phyloP scores from a whole-genome alignment of 352 stramenopile species.

The Globisporangium yorkense region DNA sequence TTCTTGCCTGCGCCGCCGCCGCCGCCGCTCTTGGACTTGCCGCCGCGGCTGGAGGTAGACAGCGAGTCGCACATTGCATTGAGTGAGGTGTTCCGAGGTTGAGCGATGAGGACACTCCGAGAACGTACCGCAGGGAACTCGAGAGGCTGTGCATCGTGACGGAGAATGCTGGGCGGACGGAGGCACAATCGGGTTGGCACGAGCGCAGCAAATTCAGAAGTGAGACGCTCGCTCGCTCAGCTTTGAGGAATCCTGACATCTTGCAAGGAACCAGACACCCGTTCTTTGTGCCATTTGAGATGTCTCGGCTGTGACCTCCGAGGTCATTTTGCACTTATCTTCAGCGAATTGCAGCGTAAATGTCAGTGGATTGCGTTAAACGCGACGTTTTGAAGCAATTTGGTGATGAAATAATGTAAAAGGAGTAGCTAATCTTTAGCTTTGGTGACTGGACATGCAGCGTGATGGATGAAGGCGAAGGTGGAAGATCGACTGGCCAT shows the following conservation, averaged over 20 bases:
- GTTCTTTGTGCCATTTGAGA: neutral
- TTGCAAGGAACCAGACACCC: too few relatives aligned
- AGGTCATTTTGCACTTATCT: neutral
- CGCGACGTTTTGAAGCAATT: neutral
- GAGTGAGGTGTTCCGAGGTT: neutral
- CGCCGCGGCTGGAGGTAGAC: neutral
- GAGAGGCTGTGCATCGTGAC: constrained; percentile 9
- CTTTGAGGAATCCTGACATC: too few relatives aligned
- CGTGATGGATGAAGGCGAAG: neutral
- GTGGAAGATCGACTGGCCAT: neutral
- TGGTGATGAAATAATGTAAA: neutral
- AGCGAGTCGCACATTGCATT: too few relatives aligned
- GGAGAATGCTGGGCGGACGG: neutral
- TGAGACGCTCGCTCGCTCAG: neutral
- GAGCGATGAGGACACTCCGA: too few relatives aligned
- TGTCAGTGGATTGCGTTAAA: neutral
- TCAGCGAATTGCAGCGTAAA: neutral
- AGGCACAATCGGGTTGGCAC: neutral
- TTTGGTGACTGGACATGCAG: neutral
- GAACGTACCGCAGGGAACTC: constrained; percentile 4
- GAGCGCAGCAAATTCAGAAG: neutral
- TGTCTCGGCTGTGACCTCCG: neutral
- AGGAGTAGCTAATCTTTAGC: neutral
- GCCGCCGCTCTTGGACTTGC: constrained; percentile 2
- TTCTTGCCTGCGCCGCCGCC: neutral